Evolutionary conservation across 176 grass and related monocot species (phyloP).

Genomic region (Otatea glauca): DNA sequence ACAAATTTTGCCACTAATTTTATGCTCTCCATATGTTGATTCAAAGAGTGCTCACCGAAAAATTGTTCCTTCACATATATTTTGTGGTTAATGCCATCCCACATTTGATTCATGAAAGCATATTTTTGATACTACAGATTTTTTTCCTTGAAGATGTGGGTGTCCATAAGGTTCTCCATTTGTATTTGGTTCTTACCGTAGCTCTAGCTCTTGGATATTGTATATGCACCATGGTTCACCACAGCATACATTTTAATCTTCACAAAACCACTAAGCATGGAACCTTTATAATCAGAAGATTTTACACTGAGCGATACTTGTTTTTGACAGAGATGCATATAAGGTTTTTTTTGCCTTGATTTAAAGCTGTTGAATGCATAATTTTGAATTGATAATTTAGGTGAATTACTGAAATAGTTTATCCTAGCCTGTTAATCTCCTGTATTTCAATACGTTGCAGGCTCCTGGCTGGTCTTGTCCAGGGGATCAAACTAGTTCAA

Average conservation of each 20-base stretch:
- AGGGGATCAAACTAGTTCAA: constrained; percentile 52
- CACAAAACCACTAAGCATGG: not conserved
- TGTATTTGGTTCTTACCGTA: constrained; percentile 8
- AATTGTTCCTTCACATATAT: not conserved
- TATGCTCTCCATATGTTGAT: constrained; percentile 29
- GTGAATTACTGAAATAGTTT: constrained; percentile 23
- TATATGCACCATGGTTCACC: not conserved
- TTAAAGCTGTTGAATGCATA: not conserved
- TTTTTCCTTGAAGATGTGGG: not conserved
- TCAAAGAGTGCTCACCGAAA: not conserved
- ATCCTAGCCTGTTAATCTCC: constrained; percentile 26
- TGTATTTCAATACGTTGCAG: constrained; percentile 53
- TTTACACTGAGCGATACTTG: not conserved
- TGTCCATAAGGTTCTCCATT: constrained; percentile 21
- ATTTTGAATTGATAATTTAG: constrained; percentile 4
- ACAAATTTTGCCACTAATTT: constrained; percentile 30
- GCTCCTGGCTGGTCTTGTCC: constrained; percentile 90
- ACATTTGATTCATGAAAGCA: not conserved
- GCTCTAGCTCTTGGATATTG: constrained; percentile 10
- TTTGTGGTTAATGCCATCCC: constrained; percentile 6
- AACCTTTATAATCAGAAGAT: not conserved
- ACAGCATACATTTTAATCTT: not conserved
- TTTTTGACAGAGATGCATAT: not conserved
- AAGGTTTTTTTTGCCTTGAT: constrained; percentile 12
- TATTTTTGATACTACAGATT: not conserved